phyloP scores from a whole-genome alignment of 345 rosid species.

The Syzygium jambos region DNA sequence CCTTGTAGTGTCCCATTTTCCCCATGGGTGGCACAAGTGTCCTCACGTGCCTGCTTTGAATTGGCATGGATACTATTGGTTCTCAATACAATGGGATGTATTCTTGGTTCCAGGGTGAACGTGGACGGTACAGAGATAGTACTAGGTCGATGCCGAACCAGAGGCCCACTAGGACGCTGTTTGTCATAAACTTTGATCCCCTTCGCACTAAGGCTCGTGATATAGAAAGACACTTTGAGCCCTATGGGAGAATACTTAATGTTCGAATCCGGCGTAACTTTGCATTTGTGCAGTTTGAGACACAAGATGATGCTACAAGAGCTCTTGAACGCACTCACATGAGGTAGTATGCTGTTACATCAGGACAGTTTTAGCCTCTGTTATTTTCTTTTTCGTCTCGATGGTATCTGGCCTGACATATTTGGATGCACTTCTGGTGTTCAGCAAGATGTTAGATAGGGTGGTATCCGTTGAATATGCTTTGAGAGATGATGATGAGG shows the following conservation, averaged over 20 bases:
- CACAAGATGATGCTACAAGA: conserved; percentile 79
- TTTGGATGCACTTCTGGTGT: conserved; percentile 1
- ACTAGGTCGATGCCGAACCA: conserved; percentile 35
- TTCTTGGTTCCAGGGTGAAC: conserved; percentile 46
- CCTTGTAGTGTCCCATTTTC: neutral
- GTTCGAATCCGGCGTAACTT: conserved; percentile 69
- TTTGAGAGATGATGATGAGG: conserved; percentile 64
- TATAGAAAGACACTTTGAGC: conserved; percentile 69
- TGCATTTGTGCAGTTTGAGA: conserved; percentile 78
- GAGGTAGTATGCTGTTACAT: conserved; percentile 27
- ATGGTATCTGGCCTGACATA: neutral
- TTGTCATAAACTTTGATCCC: conserved; percentile 87
- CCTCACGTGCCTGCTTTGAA: neutral
- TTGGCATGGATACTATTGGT: neutral
- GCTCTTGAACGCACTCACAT: conserved; percentile 70
- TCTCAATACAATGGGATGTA: neutral
- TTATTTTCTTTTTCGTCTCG: neutral
- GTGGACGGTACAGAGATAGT: conserved; percentile 60
- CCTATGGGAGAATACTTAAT: conserved; percentile 61
- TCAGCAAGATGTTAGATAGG: conserved; percentile 71
- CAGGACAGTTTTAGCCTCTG: neutral
- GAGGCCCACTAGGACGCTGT: conserved; percentile 83
- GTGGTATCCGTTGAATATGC: conserved; percentile 91
- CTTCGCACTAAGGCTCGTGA: conserved; percentile 56
- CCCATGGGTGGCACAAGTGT: neutral